Conservation (phyloP, 768 basidiomycete genomes). For the Collybiopsis confluens region DNA sequence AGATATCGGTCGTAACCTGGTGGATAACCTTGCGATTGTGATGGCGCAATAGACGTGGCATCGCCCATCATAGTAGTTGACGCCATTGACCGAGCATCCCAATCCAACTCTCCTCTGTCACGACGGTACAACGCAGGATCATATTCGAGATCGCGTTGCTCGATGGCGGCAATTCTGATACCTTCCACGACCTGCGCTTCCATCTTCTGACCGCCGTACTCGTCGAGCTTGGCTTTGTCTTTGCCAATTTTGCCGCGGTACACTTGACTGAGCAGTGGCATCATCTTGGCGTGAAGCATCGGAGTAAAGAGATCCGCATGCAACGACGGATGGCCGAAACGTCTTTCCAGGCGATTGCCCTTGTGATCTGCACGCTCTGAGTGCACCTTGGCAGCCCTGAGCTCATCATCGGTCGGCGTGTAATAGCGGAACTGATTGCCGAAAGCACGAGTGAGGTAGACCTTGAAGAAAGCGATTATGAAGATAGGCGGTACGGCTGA, state of each 20-base stretch:
- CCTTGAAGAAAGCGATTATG: conserved; percentile 76
- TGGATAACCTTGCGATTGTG: conserved; percentile 32
- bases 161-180: conserved; percentile 77
- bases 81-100: conserved; percentile 78
- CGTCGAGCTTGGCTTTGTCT: conserved; percentile 62
- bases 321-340: conserved; percentile 94
- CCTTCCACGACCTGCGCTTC: conserved; percentile 73
- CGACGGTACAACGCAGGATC: conserved; percentile 76
- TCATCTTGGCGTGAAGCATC: conserved; percentile 84
- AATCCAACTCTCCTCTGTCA: conserved; percentile 82
- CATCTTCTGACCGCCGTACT: conserved; percentile 76
- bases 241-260: conserved; percentile 68
- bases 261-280: conserved; percentile 70
- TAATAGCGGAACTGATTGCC: conserved; percentile 73
- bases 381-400: conserved; percentile 68
- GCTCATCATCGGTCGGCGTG: conserved; percentile 76
- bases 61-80: conserved; percentile 51
- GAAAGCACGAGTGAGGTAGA: conserved; percentile 71
- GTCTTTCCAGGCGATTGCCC: conserved; percentile 75
- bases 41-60: conserved; percentile 34
- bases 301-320: conserved; percentile 84
- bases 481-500: conserved; percentile 85
- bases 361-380: conserved; percentile 72
- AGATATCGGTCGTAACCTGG: conserved; percentile 58
- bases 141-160: conserved; percentile 78